phyloP scores from a whole-genome alignment of 1,139 yeast species.

The Yamadazyma diospyri region DNA sequence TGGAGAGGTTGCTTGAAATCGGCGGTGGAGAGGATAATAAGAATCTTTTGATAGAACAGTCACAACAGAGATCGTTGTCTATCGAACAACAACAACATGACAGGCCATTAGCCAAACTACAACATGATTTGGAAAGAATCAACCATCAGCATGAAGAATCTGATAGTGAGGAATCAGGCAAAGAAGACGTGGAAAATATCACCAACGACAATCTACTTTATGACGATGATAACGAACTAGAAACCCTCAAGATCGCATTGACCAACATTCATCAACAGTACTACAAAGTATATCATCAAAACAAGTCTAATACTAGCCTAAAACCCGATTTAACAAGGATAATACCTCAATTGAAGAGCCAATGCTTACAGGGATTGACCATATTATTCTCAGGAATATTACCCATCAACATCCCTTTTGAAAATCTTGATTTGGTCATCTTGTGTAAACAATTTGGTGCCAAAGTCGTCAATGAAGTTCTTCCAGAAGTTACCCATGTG shows the following conservation, averaged over 20 bases:
- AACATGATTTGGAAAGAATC: conserved; percentile 65
- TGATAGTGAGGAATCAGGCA: conserved; percentile 15
- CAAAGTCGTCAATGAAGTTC: conserved; percentile 68
- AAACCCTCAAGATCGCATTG: conserved; percentile 60
- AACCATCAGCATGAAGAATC: conserved; percentile 28
- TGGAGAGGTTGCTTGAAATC: conserved; percentile 45
- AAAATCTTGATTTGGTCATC: conserved; percentile 77
- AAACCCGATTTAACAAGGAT: conserved; percentile 62
- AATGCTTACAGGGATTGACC: conserved; percentile 65
- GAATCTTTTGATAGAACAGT: conserved; percentile 46
- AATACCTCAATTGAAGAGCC: conserved; percentile 67
- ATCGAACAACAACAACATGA: conserved; percentile 68
- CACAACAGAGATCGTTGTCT: conserved; percentile 53
- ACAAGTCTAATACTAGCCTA: conserved; percentile 9
- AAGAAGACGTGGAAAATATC: conserved; percentile 27
- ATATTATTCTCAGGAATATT: conserved; percentile 83
- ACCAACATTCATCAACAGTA: conserved; percentile 62
- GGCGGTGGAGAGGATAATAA: conserved; percentile 50
- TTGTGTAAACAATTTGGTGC: conserved; percentile 97
- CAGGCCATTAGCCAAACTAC: conserved; percentile 80
- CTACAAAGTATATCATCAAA: conserved; percentile 46
- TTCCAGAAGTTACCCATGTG: conserved; percentile 80
- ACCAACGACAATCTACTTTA: conserved; percentile 57
- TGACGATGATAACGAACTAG: conserved; percentile 81
- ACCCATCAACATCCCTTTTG: conserved; percentile 71